These are phyloP conservation scores for Xylariaceae sp. DNA, from an alignment of 2,329 filamentous ascomycete genomes.

Conservation along the genomic window DNA sequence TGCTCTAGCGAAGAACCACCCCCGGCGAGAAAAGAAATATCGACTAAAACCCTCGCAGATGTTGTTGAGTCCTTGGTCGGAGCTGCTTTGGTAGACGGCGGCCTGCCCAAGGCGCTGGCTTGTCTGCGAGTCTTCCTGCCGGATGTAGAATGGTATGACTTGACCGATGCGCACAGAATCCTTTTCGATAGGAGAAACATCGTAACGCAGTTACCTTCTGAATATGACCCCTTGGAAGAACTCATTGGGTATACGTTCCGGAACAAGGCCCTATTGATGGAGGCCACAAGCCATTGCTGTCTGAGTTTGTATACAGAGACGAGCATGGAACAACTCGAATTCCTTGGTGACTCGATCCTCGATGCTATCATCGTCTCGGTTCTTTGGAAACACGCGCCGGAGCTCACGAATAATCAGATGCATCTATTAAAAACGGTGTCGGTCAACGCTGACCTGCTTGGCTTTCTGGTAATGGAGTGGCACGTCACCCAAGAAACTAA, in stretches of 20 bases:
- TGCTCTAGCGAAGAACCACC: conserved; percentile 20
- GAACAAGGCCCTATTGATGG: conserved; percentile 64
- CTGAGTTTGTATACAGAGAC: conserved; percentile 36
- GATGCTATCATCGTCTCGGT: conserved; percentile 68
- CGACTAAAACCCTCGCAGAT: conserved; percentile 80
- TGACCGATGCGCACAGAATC: conserved; percentile 38
- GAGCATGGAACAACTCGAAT: conserved; percentile 72
- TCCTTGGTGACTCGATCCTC: conserved; percentile 79
- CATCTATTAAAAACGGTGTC: conserved; percentile 71
- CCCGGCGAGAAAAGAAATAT: conserved; percentile 13
- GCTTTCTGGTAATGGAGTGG: conserved; percentile 66
- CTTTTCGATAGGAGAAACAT: conserved; percentile 43
- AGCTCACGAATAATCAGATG: conserved; percentile 56
- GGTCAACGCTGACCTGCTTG: conserved; percentile 76
- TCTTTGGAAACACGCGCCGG: conserved; percentile 47
- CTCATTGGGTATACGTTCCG: conserved; percentile 69
- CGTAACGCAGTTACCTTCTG: conserved; percentile 36
- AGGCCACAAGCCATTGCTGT: conserved; percentile 71
- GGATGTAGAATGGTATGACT: conserved; percentile 51
- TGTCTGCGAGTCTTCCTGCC: conserved; percentile 66
- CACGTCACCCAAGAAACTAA: conserved; percentile 34
- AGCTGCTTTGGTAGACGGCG: conserved; percentile 66
- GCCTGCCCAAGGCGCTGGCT: conserved; percentile 55
- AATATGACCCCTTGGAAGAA: conserved; percentile 52
- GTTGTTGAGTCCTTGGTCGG: conserved; percentile 83